A percentile compares a stretch with the other conserved stretches of the same genome.
These are phyloP conservation scores for Jacaranda copaia DNA, from an alignment of 257 asterid genomes.

Conservation along the genomic window DNA sequence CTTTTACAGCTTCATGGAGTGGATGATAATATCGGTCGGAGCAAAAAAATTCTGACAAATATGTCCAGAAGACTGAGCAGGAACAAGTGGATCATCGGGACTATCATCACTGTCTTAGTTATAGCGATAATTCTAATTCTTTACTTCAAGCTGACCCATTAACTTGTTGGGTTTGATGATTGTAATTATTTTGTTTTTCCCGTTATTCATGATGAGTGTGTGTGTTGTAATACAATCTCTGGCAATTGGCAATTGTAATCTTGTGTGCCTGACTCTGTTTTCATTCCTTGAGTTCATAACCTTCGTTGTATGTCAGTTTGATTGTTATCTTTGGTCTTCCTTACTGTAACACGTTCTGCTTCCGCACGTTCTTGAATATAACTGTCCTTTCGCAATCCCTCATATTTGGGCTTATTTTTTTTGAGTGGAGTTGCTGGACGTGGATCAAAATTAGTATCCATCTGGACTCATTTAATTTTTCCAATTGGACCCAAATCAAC, in stretches of 20 bases:
- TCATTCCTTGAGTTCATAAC: too few relatives aligned
- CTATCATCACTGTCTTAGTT: conserved; percentile 55
- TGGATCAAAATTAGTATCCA: too few relatives aligned
- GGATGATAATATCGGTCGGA: conserved; percentile 68
- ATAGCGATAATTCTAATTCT: conserved; percentile 68
- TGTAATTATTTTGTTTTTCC: background rate
- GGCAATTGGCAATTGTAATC: background rate
- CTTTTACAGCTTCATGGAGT: conserved; percentile 70
- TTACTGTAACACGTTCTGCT: too few relatives aligned
- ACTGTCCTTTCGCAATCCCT: too few relatives aligned
- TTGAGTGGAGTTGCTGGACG: too few relatives aligned
- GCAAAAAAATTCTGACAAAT: conserved; percentile 69
- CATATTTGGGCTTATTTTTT: too few relatives aligned
- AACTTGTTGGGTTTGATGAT: conserved; percentile 22
- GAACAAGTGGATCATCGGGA: conserved; percentile 74
- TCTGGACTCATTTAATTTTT: too few relatives aligned
- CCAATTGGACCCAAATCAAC: too few relatives aligned
- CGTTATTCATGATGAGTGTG: background rate
- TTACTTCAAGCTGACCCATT: conserved; percentile 72
- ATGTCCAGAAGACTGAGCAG: conserved; percentile 87
- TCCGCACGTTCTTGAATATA: too few relatives aligned
- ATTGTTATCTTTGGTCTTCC: too few relatives aligned
- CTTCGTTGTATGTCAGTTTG: too few relatives aligned
- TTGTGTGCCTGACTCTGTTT: background rate
- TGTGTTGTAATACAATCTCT: background rate